Evolutionary conservation across 2,329 filamentous ascomycete genomes (phyloP).

Genomic region (Colletotrichum sp.): DNA sequence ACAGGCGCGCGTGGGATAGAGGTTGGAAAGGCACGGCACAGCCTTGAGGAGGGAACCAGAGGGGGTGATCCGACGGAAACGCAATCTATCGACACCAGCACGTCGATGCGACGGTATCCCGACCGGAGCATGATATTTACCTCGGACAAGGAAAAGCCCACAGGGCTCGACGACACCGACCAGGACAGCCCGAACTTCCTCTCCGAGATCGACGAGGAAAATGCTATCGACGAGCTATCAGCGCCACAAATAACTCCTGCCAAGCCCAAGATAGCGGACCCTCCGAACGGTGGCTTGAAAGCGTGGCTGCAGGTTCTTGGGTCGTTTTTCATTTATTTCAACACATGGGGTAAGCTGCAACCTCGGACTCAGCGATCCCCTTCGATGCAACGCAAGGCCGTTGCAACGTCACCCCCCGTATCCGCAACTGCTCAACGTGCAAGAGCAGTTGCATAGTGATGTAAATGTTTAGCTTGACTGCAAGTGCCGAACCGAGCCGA

Average conservation of each 20-base stretch:
- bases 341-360: constrained; percentile 32
- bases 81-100: not conserved
- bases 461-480: not conserved
- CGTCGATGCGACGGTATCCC: not conserved
- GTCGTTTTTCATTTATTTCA: constrained; percentile 54
- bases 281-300: constrained; percentile 29
- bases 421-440: not conserved
- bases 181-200: not conserved
- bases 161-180: not conserved
- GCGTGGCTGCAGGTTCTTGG: constrained; percentile 56
- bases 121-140: not conserved
- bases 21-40: not conserved
- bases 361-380: not conserved
- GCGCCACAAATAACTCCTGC: not conserved
- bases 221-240: not conserved
- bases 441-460: not conserved
- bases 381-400: not conserved
- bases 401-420: not conserved
- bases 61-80: not conserved
- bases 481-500: not conserved
- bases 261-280: constrained; percentile 3
- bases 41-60: not conserved
- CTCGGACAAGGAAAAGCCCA: not conserved
- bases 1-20: not conserved
- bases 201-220: not conserved